Base-by-base conservation (phyloP, 306 rosid species). In the Lathyrus oleraceus region DNA sequence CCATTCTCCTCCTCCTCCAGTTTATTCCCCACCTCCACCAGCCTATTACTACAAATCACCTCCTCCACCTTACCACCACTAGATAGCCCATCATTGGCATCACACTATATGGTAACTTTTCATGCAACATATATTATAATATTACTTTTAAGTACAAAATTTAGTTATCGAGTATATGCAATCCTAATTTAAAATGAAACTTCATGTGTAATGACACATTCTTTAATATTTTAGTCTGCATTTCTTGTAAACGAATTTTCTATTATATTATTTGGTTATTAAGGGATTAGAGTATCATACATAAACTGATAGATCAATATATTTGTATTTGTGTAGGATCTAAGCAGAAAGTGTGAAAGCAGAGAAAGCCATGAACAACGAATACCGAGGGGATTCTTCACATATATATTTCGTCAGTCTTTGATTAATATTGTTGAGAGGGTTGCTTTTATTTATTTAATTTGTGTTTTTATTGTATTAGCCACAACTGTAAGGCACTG, bases 41-140 rank as follows among this genome's bases (percentile, higher is more conserved):
- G 84, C 80, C 38, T 71, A 86, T 51, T 20, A 81, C 43, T 64
- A 85, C 30, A 39, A 85, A 30, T 88, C 85, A 23, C 84, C 86
- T 39, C 95, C 95, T 73, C 95, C 95, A 13, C 91, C 95, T 27
- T 30, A 84, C 80, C 86, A 85, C 64, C 14, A 78, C 87, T 88
- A 88, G 91, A 82, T 35, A 60, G 38, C 47, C 5, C 44, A 11
- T 44, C 6, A 14, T 42, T 66, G 21, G 20, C 59, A 43, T 20
- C 70, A 62, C 30, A 25, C 58, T 52, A 56, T 45, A 78, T 67
- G 75, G 78, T 78, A 78, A 49, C 25, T 43, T 60, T 68, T 43
- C 69, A 32, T 14, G 15, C 48, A 42, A 3, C 30, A 27, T 13
- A 20, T 45, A 32, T 63, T 63, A 61, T 28, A 30, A 57, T n/a